Evolutionary conservation across 2,329 filamentous ascomycete species (phyloP), one percentile per base, ranked within the genome.

Genomic region (Diaporthe sp.): DNA sequence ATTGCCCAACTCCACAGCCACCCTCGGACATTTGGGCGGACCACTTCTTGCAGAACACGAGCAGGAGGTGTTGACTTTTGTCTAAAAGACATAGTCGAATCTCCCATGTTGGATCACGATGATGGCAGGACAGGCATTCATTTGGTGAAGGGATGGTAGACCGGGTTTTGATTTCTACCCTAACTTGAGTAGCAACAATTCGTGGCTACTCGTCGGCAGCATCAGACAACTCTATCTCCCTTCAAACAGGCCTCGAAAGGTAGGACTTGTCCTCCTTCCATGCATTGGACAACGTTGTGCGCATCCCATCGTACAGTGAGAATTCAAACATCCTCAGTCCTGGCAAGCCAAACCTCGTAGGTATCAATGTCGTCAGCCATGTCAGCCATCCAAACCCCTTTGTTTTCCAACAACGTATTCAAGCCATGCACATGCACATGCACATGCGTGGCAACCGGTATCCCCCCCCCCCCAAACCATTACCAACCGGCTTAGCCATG

Each of bases 401-500:
- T 10, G 5, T 17, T 47, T 42, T 47, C 37, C 37, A 44, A 25
- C 2, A 73, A 73, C 71, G 58, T 73, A 73, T 73, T 65, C 58
- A 34, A 63, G n/a, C 65, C 34, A 70, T 68, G 31, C 31, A 31
- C 31, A 70, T 68, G 31, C 31, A 1, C 31, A 70, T 68, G 47
- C 42, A 28, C 47, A 65, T 58, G 67, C 44, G 57, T 15, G 20
- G 34, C 39, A 63, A 47, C 67, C 75, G 68, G 72, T 76, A 31
- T 44, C 17, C 22, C 47, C 47, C 53, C 44, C 39, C 22, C 47
- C 47, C 53, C 44, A 31, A n/a, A 60, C 12, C 58, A 60, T 67
- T 65, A 75, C 75, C 49, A 75, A 53, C 42, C 60, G 60, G 22
- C 58, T 28, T 44, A 22, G 22, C 20, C 58, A 34, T 31, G 6